Evolutionary conservation across 2,329 filamentous ascomycete species (phyloP).

Genomic region (Beauveria scarabaeidicola): DNA sequence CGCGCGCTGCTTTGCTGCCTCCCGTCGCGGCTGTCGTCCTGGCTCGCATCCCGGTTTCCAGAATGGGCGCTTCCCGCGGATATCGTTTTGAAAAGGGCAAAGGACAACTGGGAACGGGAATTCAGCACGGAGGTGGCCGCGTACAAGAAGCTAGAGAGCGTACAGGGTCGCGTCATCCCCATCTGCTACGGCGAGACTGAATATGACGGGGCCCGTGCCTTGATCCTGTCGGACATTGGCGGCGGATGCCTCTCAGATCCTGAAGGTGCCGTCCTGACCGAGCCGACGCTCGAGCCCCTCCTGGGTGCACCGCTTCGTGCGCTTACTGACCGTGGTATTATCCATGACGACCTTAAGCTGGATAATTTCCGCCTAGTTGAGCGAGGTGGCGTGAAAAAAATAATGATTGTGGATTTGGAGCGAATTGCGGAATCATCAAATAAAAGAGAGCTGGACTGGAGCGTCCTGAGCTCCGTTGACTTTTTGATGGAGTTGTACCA

Average conservation of each 20-base stretch:
- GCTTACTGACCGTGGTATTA: conserved; percentile 14
- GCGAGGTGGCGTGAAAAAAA: conserved; percentile 11
- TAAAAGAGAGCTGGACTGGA: conserved; percentile 10
- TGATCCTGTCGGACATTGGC: conserved; percentile 20
- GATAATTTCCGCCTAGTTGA: conserved; percentile 17
- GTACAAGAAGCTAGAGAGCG: conserved; percentile 15
- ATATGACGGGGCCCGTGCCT: conserved; percentile 15
- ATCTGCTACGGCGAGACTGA: conserved; percentile 15
- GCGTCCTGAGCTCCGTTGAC: background rate
- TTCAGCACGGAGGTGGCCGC: conserved; percentile 18
- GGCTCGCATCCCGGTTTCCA: conserved; percentile 11
- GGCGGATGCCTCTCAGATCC: conserved; percentile 15
- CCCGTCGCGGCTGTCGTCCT: conserved; percentile 8
- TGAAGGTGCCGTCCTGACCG: conserved; percentile 15
- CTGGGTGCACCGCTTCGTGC: conserved; percentile 19
- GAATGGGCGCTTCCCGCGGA: conserved; percentile 13
- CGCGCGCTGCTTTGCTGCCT: conserved; percentile 9
- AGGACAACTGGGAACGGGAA: conserved; percentile 20
- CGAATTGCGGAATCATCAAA: conserved; percentile 8
- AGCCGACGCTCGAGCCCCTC: conserved; percentile 18
- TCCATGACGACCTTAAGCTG: conserved; percentile 17
- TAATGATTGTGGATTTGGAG: conserved; percentile 18
- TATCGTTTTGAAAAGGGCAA: conserved; percentile 17
- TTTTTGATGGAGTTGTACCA: background rate
- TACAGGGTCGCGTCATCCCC: conserved; percentile 19